phyloP scores from a whole-genome alignment of 176 grass and related monocot genomes.

The Paspalum vaginatum region DNA sequence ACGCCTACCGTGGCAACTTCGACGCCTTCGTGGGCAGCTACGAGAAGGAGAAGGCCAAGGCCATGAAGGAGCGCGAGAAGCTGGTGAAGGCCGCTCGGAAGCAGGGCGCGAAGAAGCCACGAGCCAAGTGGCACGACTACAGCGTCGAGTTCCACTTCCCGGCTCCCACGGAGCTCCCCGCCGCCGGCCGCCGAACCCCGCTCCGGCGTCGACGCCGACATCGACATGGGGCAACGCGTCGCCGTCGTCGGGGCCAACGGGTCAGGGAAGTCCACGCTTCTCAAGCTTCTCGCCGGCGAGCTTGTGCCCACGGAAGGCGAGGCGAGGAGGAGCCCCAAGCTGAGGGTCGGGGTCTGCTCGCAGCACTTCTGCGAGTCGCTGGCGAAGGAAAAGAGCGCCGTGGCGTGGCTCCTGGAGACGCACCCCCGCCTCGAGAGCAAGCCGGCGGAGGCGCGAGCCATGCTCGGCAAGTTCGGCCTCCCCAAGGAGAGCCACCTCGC shows the following conservation, averaged over 20 bases:
- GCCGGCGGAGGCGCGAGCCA: constrained; percentile 55
- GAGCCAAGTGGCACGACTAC: constrained; percentile 66
- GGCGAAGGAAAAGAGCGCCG: constrained; percentile 53
- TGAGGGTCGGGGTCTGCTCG: constrained; percentile 59
- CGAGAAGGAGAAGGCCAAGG: constrained; percentile 45
- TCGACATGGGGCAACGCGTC: constrained; percentile 65
- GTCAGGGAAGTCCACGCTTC: constrained; percentile 59
- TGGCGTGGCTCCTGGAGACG: constrained; percentile 54
- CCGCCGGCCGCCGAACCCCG: too few species aligned
- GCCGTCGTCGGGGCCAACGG: constrained; percentile 66
- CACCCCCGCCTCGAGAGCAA: constrained; percentile 68
- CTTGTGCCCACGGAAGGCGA: constrained; percentile 52
- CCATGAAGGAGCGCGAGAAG: constrained; percentile 52
- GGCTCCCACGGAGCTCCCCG: constrained; percentile 54
- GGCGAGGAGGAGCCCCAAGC: constrained; percentile 57
- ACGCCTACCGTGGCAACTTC: constrained; percentile 66
- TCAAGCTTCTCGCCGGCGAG: constrained; percentile 61
- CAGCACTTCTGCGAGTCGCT: constrained; percentile 67
- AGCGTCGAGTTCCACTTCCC: constrained; percentile 66
- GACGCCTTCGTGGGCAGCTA: constrained; percentile 59
- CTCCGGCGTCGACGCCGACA: constrained; percentile 59
- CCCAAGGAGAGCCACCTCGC: constrained; percentile 66
- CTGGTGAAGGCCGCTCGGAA: constrained; percentile 52
- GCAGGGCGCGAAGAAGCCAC: constrained; percentile 53
- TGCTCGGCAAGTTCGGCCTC: constrained; percentile 68